phyloP scores from a whole-genome alignment of 2,329 filamentous ascomycete genomes.

The Fusarium sp. region DNA sequence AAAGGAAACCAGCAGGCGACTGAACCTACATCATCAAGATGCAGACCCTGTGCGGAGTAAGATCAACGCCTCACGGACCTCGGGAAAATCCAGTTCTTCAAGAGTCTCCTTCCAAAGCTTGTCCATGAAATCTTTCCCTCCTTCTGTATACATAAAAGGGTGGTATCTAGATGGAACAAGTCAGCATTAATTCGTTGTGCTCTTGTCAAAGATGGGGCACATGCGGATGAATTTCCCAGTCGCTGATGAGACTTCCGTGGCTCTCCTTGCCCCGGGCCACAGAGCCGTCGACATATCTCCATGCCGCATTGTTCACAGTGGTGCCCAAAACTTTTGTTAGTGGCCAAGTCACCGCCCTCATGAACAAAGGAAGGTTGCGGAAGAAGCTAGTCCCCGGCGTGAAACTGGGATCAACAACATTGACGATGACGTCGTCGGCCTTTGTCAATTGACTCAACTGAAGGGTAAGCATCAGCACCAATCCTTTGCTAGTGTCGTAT shows the following conservation, averaged over 20 bases:
- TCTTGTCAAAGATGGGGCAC: not conserved
- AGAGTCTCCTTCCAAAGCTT: too few relatives aligned
- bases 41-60: too few relatives aligned
- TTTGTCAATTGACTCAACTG: not conserved
- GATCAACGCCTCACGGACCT: too few relatives aligned
- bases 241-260: slow-evolving; percentile 14
- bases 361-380: too few relatives aligned
- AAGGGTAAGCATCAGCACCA: not conserved
- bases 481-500: slow-evolving; percentile 7
- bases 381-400: slow-evolving; percentile 10
- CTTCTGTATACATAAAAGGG: too few relatives aligned
- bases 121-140: too few relatives aligned
- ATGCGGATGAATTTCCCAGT: slow-evolving; percentile 16
- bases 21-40: too few relatives aligned
- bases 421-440: slow-evolving; percentile 5
- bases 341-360: too few relatives aligned
- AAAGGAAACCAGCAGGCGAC: too few relatives aligned
- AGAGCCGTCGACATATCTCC: slow-evolving; percentile 5
- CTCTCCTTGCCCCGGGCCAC: not conserved
- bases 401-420: slow-evolving; percentile 9
- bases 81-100: too few relatives aligned
- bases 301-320: slow-evolving; percentile 6
- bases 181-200: too few relatives aligned
- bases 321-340: not conserved
- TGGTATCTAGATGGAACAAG: too few relatives aligned